Evolutionary conservation across 1,139 yeast genomes (phyloP), one percentile per base, ranked within the genome.

Genomic region (Pichia terricola): DNA sequence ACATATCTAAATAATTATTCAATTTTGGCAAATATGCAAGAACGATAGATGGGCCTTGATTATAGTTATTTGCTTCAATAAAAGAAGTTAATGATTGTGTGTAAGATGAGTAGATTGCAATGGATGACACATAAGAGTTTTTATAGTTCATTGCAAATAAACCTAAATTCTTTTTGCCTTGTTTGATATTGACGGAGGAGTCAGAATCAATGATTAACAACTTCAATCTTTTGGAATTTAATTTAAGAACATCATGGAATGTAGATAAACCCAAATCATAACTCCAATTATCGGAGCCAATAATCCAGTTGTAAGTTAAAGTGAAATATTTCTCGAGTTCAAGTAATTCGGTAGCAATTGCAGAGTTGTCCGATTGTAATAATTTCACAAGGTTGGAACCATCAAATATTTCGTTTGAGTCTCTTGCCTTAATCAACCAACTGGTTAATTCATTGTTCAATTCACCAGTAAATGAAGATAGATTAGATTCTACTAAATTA

Each of bases 251-350:
- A 58, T 81, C 82, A 63, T 91, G 97, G 43, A 89, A 84, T 62
- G 97, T 96, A 9, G 95, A 83, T 52, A 85, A 73, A 36, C 97
- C 97, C 54, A 86, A 69, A 67, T 89, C 97, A 60, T 82, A 88
- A 26, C 96, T 76, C 97, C 98, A 89, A 33, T 94, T 79, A 64
- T 89, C 97, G 7, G 96, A 87, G 27, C 96, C 96, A 50, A 91
- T 71, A 50, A 89, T 69, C 98, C 98, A 89, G 49, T 77, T 73
- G 28, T 83, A 70, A 43, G 69, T 68, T 37, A 69, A 58, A 38
- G 60, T 62, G 51, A 81, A 72, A 50, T 67, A 70, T 4, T 68
- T 65, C 49, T 73, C 66, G 39, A 67, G 64, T 3, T 66, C 62
- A 40, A 82, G 67, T 11, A 83, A 66, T 10, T 67, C 60, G 40